Evolutionary conservation across 495 filamentous ascomycete genomes (phyloP), one percentile per base, ranked within the genome.

Genomic region (Symbiotaphrina buchneri): DNA sequence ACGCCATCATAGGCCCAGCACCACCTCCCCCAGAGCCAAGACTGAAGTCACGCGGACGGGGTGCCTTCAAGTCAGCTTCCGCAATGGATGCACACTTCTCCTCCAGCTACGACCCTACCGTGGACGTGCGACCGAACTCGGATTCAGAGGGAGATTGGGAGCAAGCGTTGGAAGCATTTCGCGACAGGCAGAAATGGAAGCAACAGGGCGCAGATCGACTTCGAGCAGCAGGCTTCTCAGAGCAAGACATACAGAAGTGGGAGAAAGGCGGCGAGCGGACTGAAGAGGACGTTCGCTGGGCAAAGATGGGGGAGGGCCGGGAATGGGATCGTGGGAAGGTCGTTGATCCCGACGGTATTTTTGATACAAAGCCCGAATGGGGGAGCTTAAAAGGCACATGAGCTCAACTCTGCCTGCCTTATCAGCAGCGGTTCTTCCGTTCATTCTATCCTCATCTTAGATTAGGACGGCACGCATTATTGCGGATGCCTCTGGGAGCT

Each of bases 291-390:
- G 74, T 91, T 8, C 61, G 50, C 39, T 97, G 87, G 85, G 59
- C 60, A 27, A 75, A 71, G 45, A 67, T 63, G 27, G 84, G 81
- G 0, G 75, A 81, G 37, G 59, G 65, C n/a, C 64, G 81, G 21
- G 85, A 91, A 45, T 94, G 84, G 84, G 84, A 95, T 60, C 59
- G 71, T 5, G 78, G 78, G 2, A 93, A 93, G 44, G 66, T 79
- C 20, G 50, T 81, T 21, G 64, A 70, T 37, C 62, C 59, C 8
- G 61, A 74, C 32, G 74, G 71, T 1, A 52, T 62, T 37, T 55
- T 67, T 33, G 51, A 56, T 32, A 44, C 70, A 14, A 59, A 56
- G 33, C 18, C 37, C 2, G 28, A 41, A 17, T 53, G 45, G 38
- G 47, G 49, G 16, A 39, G 49, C 21, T 34, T 51, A 17, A 49